Percentiles rank a stretch among this genome's conserved stretches.
Evolutionary conservation across 2,329 filamentous ascomycete genomes (phyloP).

Genomic region (Botrytis tulipae): DNA sequence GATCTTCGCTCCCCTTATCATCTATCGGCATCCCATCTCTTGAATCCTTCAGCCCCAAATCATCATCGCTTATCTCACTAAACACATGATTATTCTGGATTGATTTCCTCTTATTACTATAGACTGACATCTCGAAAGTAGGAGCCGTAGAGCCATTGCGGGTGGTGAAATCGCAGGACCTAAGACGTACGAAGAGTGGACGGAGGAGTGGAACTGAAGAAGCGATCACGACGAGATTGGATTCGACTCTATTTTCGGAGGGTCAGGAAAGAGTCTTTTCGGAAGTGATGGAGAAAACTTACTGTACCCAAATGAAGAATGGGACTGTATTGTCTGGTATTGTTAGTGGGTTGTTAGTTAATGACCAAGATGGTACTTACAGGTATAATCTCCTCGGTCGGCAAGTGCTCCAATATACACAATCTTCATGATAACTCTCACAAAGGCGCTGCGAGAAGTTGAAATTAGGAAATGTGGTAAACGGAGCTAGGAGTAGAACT

Average conservation of each 20-base stretch:
- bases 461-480: not conserved
- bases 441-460: conserved; percentile 21
- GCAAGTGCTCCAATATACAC: conserved; percentile 22
- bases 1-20: not conserved
- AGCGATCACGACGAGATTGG: conserved; percentile 25
- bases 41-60: not conserved
- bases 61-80: not conserved
- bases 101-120: not conserved
- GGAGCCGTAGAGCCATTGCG: not conserved
- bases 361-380: not conserved
- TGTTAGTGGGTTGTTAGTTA: not conserved
- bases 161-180: not conserved
- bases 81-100: not conserved
- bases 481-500: not conserved
- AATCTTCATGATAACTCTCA: conserved; percentile 26
- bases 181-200: conserved; percentile 21
- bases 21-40: not conserved
- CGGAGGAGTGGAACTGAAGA: conserved; percentile 27
- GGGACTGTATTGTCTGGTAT: conserved; percentile 19
- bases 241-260: conserved; percentile 22
- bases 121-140: not conserved
- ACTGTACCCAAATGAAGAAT: conserved; percentile 27
- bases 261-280: conserved; percentile 2
- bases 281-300: not conserved
- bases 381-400: conserved; percentile 25